Evolutionary conservation across 2,329 filamentous ascomycete species (phyloP).

Genomic region (Clonostachys byssicola): DNA sequence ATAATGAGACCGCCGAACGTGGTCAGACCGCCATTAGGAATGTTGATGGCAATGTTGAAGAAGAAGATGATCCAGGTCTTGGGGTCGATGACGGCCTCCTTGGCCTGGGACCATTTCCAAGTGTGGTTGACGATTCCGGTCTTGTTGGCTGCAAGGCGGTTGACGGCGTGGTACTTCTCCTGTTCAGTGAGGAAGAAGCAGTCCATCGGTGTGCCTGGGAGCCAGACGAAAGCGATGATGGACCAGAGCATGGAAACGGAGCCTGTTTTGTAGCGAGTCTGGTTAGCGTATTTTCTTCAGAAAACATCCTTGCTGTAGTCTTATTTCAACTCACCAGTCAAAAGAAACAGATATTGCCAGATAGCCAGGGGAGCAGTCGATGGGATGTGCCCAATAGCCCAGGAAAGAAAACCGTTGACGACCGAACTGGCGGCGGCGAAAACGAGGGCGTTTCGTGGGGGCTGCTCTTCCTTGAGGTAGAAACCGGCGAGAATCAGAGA

Average conservation of each 20-base stretch:
- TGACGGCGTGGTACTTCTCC: conserved; percentile 60
- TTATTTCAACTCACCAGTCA: background rate
- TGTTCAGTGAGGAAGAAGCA: conserved; percentile 50
- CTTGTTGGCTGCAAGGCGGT: conserved; percentile 59
- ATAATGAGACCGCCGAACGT: conserved; percentile 23
- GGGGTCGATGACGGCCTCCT: conserved; percentile 43
- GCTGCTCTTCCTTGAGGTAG: conserved; percentile 12
- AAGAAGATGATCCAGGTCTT: conserved; percentile 51
- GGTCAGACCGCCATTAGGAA: conserved; percentile 46
- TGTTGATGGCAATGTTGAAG: conserved; percentile 43
- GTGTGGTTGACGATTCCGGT: conserved; percentile 25
- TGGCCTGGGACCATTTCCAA: conserved; percentile 41
- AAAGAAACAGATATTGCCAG: background rate
- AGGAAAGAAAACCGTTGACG: too few species aligned
- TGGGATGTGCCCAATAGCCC: too few species aligned
- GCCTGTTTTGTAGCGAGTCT: too few species aligned
- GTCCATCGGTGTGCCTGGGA: conserved; percentile 28
- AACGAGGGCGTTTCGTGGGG: too few species aligned
- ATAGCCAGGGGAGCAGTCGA: too few species aligned
- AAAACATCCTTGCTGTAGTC: too few species aligned
- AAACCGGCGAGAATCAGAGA: conserved; percentile 24
- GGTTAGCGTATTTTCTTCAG: too few species aligned
- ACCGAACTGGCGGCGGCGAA: too few species aligned
- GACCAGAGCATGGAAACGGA: conserved; percentile 23
- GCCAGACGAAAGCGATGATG: conserved; percentile 22